These are phyloP conservation scores for Mycena venus DNA, from an alignment of 768 basidiomycete genomes.

Conservation along the genomic window DNA sequence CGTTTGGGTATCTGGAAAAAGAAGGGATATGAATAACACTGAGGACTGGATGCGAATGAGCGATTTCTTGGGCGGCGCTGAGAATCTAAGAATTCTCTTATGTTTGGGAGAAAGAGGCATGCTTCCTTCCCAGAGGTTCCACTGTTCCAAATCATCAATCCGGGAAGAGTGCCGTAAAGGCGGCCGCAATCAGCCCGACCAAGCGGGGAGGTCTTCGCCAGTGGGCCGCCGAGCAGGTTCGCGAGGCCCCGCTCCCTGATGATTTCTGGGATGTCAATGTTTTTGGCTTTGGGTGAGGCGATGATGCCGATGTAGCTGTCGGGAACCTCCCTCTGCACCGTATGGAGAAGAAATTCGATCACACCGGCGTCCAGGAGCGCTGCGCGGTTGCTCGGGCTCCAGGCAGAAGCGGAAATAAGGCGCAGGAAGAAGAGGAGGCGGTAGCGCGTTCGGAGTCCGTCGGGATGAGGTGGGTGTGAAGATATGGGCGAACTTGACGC, in stretches of 20 bases:
- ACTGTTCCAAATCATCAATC: too few species aligned
- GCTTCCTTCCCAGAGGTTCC: too few species aligned
- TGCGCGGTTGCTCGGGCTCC: slow-evolving; percentile 26
- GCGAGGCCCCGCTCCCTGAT: slow-evolving; percentile 21
- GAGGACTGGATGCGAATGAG: too few species aligned
- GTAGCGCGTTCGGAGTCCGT: slow-evolving; percentile 11
- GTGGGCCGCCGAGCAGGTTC: slow-evolving; percentile 18
- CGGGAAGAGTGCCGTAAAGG: slow-evolving; percentile 21
- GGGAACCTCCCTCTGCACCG: slow-evolving; percentile 25
- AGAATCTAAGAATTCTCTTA: too few species aligned
- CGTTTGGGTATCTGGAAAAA: too few species aligned
- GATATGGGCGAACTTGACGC: background rate
- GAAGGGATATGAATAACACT: too few species aligned
- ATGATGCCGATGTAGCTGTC: slow-evolving; percentile 25
- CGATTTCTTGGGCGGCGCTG: too few species aligned
- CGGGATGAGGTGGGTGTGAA: background rate
- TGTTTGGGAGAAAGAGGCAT: too few species aligned
- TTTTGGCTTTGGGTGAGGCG: background rate
- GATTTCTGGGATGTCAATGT: background rate
- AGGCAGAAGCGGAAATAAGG: slow-evolving; percentile 16
- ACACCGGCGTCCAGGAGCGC: slow-evolving; percentile 30
- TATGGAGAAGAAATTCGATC: slow-evolving; percentile 21
- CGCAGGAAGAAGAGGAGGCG: slow-evolving; percentile 24
- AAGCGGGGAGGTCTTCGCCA: slow-evolving; percentile 21
- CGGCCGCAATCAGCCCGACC: slow-evolving; percentile 14